Evolutionary conservation across 768 basidiomycete species (phyloP).

Genomic region (Pulveroboletus frians): DNA sequence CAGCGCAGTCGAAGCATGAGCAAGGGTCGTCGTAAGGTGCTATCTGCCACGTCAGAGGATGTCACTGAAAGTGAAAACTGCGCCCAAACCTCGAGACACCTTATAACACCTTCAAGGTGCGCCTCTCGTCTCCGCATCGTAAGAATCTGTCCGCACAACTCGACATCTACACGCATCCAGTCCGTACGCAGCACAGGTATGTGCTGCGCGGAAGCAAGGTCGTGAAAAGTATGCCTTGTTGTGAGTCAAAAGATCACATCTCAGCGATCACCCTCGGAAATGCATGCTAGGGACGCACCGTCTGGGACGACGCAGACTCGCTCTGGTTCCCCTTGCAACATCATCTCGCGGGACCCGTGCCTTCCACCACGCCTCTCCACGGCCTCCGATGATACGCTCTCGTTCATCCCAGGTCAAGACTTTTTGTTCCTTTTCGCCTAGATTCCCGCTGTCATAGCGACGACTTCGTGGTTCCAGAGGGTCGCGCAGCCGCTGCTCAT

Average conservation of each 20-base stretch:
- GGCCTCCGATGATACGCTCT: constrained; percentile 22
- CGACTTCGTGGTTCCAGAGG: background rate
- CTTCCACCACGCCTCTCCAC: constrained; percentile 19
- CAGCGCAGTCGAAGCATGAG: constrained; percentile 49
- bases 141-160: constrained; percentile 68
- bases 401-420: constrained; percentile 47
- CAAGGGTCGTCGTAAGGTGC: constrained; percentile 50
- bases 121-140: constrained; percentile 63
- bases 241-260: constrained; percentile 1
- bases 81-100: constrained; percentile 48
- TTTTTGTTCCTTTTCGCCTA: constrained; percentile 26
- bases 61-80: constrained; percentile 7
- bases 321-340: constrained; percentile 4
- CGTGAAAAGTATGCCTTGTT: constrained; percentile 67
- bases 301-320: constrained; percentile 25
- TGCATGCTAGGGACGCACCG: constrained; percentile 9
- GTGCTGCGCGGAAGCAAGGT: constrained; percentile 45
- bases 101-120: constrained; percentile 61
- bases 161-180: constrained; percentile 74
- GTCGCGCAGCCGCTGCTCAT: constrained; percentile 10
- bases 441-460: background rate
- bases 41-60: constrained; percentile 18
- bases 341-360: constrained; percentile 13
- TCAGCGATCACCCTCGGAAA: background rate
- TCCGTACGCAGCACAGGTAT: constrained; percentile 50